phyloP scores from a whole-genome alignment of 371 early-diverging fungal species.

The Umbelopsis sp. region DNA sequence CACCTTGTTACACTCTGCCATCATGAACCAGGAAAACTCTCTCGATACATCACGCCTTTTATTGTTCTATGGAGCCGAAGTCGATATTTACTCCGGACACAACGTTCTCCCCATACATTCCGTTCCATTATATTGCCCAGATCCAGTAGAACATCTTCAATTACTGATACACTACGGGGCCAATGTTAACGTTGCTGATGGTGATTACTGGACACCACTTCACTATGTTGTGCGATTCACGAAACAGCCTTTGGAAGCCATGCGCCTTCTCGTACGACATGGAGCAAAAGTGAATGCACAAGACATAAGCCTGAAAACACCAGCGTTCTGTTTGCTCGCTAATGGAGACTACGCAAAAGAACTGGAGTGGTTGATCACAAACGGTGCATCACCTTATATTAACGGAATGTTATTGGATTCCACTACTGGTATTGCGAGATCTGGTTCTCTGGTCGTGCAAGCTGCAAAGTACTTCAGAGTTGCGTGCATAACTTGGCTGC shows the following conservation, averaged over 20 bases:
- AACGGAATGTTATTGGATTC: conserved; percentile 4
- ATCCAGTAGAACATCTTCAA: conserved; percentile 37
- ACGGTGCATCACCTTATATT: conserved; percentile 1
- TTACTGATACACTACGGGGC: conserved; percentile 31
- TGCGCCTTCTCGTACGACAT: conserved; percentile 39
- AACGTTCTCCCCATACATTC: conserved; percentile 35
- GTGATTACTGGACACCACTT: conserved; percentile 72
- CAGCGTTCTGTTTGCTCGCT: conserved; percentile 29
- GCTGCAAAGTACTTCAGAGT: conserved; percentile 16
- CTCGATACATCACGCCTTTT: conserved; percentile 34
- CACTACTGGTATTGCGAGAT: conserved; percentile 2
- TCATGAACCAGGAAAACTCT: conserved; percentile 32
- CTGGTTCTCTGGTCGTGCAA: conserved; percentile 2
- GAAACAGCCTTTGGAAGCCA: conserved; percentile 34
- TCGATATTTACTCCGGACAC: conserved; percentile 37
- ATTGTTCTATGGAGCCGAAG: conserved; percentile 46
- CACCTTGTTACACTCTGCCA: conserved; percentile 40
- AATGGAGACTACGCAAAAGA: conserved; percentile 24
- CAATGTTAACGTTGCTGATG: conserved; percentile 57
- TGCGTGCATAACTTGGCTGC: neutral
- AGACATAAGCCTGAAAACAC: conserved; percentile 24
- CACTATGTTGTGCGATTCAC: conserved; percentile 65
- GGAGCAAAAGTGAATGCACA: conserved; percentile 50
- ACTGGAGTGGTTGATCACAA: conserved; percentile 24
- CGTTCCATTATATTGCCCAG: conserved; percentile 31